Evolutionary conservation across 345 rosid genomes (phyloP), one percentile per base, ranked within the genome.

Genomic region (Jatropha curcas): DNA sequence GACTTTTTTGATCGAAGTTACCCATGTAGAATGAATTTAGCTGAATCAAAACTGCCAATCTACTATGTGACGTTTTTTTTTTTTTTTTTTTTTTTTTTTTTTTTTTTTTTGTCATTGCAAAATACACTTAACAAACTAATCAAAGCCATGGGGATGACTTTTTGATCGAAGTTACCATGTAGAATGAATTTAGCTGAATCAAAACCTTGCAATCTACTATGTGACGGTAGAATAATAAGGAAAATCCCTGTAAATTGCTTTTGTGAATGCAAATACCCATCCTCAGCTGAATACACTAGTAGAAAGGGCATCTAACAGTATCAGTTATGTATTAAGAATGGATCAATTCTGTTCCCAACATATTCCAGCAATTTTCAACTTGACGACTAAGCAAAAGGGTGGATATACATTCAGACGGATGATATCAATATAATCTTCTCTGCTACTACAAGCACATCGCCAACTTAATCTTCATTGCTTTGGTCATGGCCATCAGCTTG

Each of bases 401-500:
- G 19, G 46, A 61, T 62, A 51, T 34, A 35, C 46, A 60, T 46
- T 48, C 25, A 50, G 33, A 71, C 2, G 14, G 2, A 46, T 48
- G 60, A 51, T 61, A 51, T 16, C 58, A 37, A 46, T 39, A 58
- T 0, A 10, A 45, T 7, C 22, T 55, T 1, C 48, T n/a, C 30
- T 45, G 5, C 12, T 55, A 50, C 59, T 31, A 13, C 1, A 19
- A 53, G 67, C 30, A 52, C 14, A 56, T 22, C 25, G 41, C 11
- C 9, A 13, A 20, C 30, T 69, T 77, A 61, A 25, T 84, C 79
- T 46, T 72, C 80, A 68, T 80, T 39, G 64, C 41, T 77, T 46
- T 66, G 74, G 71, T 70, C 87, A 53, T 84, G 79, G 65, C 79
- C 82, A 71, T 86, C 70, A 56, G 72, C 70, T 63, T 79, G 88